These are phyloP conservation scores for Phialophora tarda DNA, from an alignment of 2,329 filamentous ascomycete species.

Conservation along the genomic window DNA sequence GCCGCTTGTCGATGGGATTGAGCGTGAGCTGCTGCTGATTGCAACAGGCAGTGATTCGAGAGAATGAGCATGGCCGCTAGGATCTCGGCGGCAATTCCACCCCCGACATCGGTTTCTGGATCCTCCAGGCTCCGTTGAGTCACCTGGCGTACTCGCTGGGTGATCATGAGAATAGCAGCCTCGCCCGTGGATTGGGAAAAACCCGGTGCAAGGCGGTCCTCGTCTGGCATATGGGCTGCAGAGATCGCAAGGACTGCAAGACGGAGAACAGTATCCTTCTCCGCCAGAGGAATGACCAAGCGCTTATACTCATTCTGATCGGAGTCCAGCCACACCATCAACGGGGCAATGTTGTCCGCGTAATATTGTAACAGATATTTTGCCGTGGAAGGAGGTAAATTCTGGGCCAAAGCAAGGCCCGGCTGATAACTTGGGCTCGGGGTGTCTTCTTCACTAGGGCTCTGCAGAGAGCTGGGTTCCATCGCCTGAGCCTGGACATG, in stretches of 20 bases:
- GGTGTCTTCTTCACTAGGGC: not conserved
- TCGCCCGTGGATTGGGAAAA: not conserved
- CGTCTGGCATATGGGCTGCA: not conserved
- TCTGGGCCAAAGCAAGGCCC: not conserved
- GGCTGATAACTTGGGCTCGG: not conserved
- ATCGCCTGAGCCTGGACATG: not conserved
- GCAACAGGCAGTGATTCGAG: not conserved
- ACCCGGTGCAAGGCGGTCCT: not conserved
- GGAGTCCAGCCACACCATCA: conserved; percentile 19
- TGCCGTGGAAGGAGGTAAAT: not conserved
- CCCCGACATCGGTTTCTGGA: not conserved
- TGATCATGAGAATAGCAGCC: not conserved
- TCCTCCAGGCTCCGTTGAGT: not conserved
- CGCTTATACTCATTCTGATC: conserved; percentile 15
- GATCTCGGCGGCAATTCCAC: not conserved
- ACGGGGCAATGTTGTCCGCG: conserved; percentile 8
- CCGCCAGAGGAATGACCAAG: conserved; percentile 13
- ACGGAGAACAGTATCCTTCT: conserved; percentile 6
- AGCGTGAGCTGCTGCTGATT: not conserved
- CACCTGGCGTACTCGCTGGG: not conserved
- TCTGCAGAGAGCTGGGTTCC: not conserved
- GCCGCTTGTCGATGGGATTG: not conserved
- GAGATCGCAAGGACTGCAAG: not conserved
- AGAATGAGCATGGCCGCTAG: not conserved
- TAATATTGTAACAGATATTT: not conserved